Percentiles rank a stretch among this genome's conserved stretches.
These are phyloP conservation scores for Dalbergia oliveri DNA, from an alignment of 306 rosid species.

Conservation along the genomic window DNA sequence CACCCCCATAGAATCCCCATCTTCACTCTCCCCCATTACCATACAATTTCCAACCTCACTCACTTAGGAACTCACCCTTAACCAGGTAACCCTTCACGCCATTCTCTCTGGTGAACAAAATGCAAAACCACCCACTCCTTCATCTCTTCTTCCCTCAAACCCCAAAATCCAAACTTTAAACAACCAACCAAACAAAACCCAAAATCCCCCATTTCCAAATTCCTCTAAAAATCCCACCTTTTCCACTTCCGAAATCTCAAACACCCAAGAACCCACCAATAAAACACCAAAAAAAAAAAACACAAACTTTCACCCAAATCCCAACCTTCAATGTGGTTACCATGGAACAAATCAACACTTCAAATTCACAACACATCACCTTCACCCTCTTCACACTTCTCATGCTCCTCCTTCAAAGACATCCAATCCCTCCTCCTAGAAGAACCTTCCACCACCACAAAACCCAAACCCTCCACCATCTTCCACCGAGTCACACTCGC, in stretches of 20 bases:
- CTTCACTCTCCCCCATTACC: conserved; percentile 23
- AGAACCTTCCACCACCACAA: conserved; percentile 51
- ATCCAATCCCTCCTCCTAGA: conserved; percentile 75
- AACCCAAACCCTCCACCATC: conserved; percentile 59
- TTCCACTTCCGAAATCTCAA: conserved; percentile 1
- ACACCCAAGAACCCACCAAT: not conserved
- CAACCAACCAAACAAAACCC: conserved; percentile 37
- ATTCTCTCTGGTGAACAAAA: conserved; percentile 32
- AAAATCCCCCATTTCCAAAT: not conserved
- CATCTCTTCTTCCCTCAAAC: conserved; percentile 52
- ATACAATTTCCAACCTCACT: conserved; percentile 6
- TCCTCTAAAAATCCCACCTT: conserved; percentile 15
- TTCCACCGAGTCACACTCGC: conserved; percentile 89
- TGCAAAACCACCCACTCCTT: conserved; percentile 42
- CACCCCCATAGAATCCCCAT: conserved; percentile 50
- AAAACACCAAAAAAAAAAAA: not conserved
- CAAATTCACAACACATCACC: conserved; percentile 59
- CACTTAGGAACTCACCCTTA: not conserved
- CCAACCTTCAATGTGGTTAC: conserved; percentile 82
- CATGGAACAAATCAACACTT: conserved; percentile 77
- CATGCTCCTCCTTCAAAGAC: conserved; percentile 91
- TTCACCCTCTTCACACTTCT: conserved; percentile 60
- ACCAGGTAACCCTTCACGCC: not conserved
- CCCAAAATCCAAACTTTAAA: conserved; percentile 54
- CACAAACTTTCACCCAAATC: conserved; percentile 26